Percentiles rank a stretch among this genome's conserved stretches.
Evolutionary conservation across 192 early-diverging fungal species (phyloP).

Genomic region (Coemansia javaensis): DNA sequence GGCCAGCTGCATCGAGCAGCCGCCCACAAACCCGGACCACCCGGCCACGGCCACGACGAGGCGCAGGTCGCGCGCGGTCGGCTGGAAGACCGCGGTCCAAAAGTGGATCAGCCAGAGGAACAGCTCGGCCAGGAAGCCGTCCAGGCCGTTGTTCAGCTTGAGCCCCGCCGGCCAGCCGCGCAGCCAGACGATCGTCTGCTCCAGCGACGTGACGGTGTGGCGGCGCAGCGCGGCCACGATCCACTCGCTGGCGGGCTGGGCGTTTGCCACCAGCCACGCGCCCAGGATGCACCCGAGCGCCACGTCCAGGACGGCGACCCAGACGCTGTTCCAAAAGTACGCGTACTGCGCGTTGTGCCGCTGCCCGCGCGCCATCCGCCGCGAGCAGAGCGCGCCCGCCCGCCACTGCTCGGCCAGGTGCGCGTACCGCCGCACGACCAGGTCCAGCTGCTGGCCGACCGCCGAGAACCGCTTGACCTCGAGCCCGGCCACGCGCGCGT

Average conservation of each 20-base stretch:
- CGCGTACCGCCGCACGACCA: conserved; percentile 76
- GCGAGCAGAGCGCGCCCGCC: conserved; percentile 56
- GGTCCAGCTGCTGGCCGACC: conserved; percentile 83
- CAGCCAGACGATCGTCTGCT: conserved; percentile 81
- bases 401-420: conserved; percentile 86
- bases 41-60: conserved; percentile 67
- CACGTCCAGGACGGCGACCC: conserved; percentile 91
- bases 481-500: conserved; percentile 55
- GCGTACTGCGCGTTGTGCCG: conserved; percentile 37
- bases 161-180: conserved; percentile 90
- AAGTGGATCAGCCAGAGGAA: conserved; percentile 82
- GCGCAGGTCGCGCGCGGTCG: conserved; percentile 47
- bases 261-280: conserved; percentile 62
- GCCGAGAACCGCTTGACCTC: conserved; percentile 62
- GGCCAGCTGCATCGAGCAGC: conserved; percentile 79
- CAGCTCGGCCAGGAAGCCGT: conserved; percentile 82
- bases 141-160: conserved; percentile 91
- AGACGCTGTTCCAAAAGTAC: conserved; percentile 93
- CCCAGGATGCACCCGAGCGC: conserved; percentile 81
- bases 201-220: conserved; percentile 66
- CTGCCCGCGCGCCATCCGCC: conserved; percentile 38
- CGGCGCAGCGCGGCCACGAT: conserved; percentile 52
- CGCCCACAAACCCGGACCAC: conserved; percentile 67
- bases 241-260: conserved; percentile 52
- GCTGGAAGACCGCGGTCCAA: conserved; percentile 71